Percentiles rank a stretch among this genome's conserved stretches.
Evolutionary conservation across 495 filamentous ascomycete species (phyloP).

Genomic region (Xylaria flabelliformis): DNA sequence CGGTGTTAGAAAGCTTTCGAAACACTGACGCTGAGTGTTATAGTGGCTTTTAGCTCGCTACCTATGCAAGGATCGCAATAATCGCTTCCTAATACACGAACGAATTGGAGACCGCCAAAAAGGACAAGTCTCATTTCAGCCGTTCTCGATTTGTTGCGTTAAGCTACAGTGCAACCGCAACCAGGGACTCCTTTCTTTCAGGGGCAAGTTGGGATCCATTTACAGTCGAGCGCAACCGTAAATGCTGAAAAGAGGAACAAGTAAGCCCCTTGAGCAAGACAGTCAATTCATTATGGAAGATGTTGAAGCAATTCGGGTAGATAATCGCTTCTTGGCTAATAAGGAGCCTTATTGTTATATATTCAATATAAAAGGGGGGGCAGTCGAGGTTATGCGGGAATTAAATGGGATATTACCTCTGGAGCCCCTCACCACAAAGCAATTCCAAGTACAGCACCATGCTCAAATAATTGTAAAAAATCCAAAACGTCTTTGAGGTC

Average conservation of each 20-base stretch:
- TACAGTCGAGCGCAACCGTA: conserved; percentile 17
- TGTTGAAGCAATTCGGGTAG: conserved; percentile 13
- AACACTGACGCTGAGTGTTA: not conserved
- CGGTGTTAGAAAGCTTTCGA: not conserved
- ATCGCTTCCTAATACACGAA: not conserved
- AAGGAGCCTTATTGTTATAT: too few species aligned
- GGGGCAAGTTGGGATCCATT: conserved; percentile 27
- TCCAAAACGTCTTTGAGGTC: too few species aligned
- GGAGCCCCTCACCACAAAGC: too few species aligned
- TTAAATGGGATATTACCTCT: too few species aligned
- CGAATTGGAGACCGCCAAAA: not conserved
- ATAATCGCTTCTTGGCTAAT: too few species aligned
- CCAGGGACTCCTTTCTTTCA: conserved; percentile 39
- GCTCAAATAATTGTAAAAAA: too few species aligned
- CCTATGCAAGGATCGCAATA: conserved; percentile 34
- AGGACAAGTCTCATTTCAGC: conserved; percentile 49
- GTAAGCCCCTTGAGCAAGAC: conserved; percentile 29
- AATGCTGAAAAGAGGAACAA: conserved; percentile 26
- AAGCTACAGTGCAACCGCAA: conserved; percentile 42
- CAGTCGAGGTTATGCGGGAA: too few species aligned
- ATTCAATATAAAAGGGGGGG: too few species aligned
- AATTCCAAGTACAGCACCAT: too few species aligned
- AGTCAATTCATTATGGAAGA: conserved; percentile 29
- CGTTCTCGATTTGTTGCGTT: conserved; percentile 49
- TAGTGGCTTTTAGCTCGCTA: conserved; percentile 40